Evolutionary conservation across 73 alveolate species (phyloP), one percentile per base, ranked within the genome.

Genomic region (Paramecium bursaria): DNA sequence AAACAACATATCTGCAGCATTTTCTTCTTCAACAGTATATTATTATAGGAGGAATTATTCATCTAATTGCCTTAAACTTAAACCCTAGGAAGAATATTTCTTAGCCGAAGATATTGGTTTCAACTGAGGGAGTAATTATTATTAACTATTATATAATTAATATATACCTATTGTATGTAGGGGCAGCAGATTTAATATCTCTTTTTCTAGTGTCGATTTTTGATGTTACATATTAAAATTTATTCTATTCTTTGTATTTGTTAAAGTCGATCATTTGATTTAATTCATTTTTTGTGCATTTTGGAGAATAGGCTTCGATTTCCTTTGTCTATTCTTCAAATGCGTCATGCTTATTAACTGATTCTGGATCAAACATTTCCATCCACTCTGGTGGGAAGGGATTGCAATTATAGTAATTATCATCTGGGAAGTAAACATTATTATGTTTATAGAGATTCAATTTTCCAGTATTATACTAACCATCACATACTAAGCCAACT

Each of bases 341-440:
- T 54, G 75, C 50, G 3, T 79, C 50, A 79, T 73, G 89, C 48
- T 44, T 39, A 61, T 79, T 79, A 3, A 79, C 89, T 22, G 51
- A 79, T 13, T 52, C 6, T 31, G 89, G 89, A 53, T 79, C 89
- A 54, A 93, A 85, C 46, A 93, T 73, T 55, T 93, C 98, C 74
- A 93, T 87, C 96, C 98, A 93, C 60, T 91, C 96, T 19, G 91
- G 85, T 10, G 98, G 98, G 29, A 93, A 77, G 0, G 95, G 94
- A 74, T 93, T 94, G 1, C 93, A 90, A 50, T 90, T 93, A 48
- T 90, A 91, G 52, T 91, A 93, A 48, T 88, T 86, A 25, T 93
- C 92, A 42, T 91, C 95, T 14, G 98, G 98, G 48, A 93, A 91
- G 61, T 93, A 93, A 0, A 88, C 90, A 42, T 85, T 73, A 15